Conservation (phyloP, 73 alveolate species). For the Symbiodinium pilosum region DNA sequence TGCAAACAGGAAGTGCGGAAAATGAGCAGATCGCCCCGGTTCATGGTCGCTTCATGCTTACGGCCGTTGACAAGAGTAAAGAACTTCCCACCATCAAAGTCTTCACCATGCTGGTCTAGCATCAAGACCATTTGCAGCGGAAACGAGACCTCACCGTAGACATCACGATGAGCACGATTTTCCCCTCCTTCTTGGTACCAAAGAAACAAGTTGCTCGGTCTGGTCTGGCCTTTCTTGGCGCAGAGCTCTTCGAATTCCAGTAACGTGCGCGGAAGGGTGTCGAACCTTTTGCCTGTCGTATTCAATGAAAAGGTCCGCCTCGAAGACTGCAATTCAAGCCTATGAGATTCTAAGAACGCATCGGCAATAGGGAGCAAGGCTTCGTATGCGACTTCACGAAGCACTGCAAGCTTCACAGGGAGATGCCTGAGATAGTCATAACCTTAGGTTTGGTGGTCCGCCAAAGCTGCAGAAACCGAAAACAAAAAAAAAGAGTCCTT, state of each 20-base stretch:
- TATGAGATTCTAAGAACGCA: conserved; percentile 36
- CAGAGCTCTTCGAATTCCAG: neutral
- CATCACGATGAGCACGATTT: conserved; percentile 57
- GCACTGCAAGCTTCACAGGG: conserved; percentile 25
- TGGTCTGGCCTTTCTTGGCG: conserved; percentile 38
- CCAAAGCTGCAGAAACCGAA: no score
- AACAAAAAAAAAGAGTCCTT: no score
- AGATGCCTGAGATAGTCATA: conserved; percentile 63
- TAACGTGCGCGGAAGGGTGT: neutral
- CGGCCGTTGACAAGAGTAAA: conserved; percentile 63
- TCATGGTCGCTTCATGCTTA: conserved; percentile 50
- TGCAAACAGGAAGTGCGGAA: conserved; percentile 79
- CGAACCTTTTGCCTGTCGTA: neutral
- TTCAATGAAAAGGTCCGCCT: neutral
- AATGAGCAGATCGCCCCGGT: conserved; percentile 48
- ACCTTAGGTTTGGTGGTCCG: no score
- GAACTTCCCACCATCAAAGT: conserved; percentile 52
- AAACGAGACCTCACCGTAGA: conserved; percentile 72
- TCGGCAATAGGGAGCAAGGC: conserved; percentile 24
- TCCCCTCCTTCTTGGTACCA: conserved; percentile 89
- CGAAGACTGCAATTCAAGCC: conserved; percentile 5
- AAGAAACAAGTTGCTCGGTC: conserved; percentile 55
- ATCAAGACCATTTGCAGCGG: conserved; percentile 58
- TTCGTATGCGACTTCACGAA: conserved; percentile 62
- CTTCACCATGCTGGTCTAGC: conserved; percentile 48